Evolutionary conservation across 768 basidiomycete species (phyloP), one percentile per base, ranked within the genome.

Genomic region (Amanita molliuscula): DNA sequence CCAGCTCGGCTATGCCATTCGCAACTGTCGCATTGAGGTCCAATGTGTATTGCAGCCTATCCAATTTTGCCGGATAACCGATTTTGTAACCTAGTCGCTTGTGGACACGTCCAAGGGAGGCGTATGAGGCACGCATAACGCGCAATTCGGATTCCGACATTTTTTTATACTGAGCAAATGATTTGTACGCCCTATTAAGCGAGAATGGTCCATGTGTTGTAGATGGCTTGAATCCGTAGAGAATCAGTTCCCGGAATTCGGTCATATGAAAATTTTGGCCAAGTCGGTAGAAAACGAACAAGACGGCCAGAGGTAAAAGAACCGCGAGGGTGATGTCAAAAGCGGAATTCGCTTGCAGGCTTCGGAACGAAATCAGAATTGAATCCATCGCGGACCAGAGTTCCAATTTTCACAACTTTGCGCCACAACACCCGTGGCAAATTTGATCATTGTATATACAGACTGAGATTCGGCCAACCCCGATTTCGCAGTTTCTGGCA

Each of bases 41-140:
- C 2, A 72, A 72, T 28, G 73, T 67, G 37, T 65, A 62, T 49
- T 67, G 64, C 4, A 77, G 63, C 16, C 55, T 62, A 13, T 75
- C 67, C 13, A 83, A 64, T 58, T 83, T 83, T 18, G 60, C 62
- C 4, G 74, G 63, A 56, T 83, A 83, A 1, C 78, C 76, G 37
- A 82, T 67, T 16, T 65, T 67, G 58, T 70, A 71, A 0, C 72
- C 77, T 3, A 79, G 57, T 7, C 72, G 71, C 56, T 72, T 78
- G 56, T 77, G 72, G 0, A 59, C 59, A 4, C 76, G 66, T 15
- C 68, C 64, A 28, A 78, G 64, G n/a, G 65, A 62, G 6, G 56
- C 56, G 52, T 78, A 81, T 0, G 75, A 69, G 0, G 54, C 53
- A 26, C 68, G 70, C 65, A 77, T 75, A 2, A 58, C 56, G 2